phyloP scores from a whole-genome alignment of 2,329 filamentous ascomycete genomes.

The Gliomastix tumulicola region DNA sequence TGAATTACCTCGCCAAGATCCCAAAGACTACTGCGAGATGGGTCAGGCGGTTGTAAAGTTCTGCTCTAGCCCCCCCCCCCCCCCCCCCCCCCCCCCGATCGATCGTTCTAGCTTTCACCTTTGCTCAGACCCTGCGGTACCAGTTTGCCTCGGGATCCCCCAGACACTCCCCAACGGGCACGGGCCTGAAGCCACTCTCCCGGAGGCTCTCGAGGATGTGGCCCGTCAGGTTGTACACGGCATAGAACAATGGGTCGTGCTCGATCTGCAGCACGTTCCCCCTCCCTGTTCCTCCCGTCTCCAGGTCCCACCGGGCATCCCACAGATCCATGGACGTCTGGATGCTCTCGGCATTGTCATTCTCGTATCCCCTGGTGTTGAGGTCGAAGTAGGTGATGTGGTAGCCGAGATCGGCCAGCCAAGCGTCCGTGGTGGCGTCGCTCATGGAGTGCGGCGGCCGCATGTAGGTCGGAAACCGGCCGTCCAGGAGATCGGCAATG shows the following conservation, averaged over 20 bases:
- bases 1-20: too few species aligned
- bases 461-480: conserved; percentile 34
- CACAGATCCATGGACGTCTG: conserved; percentile 32
- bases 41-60: too few species aligned
- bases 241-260: conserved; percentile 40
- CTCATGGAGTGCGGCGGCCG: conserved; percentile 40
- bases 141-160: conserved; percentile 33
- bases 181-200: conserved; percentile 32
- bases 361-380: conserved; percentile 54
- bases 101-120: not conserved
- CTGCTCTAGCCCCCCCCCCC: too few species aligned
- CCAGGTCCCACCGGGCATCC: conserved; percentile 25
- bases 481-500: conserved; percentile 29
- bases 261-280: conserved; percentile 37
- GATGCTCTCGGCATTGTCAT: conserved; percentile 40
- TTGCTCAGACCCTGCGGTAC: conserved; percentile 28
- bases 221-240: conserved; percentile 32
- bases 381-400: conserved; percentile 53
- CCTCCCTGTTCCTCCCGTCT: too few species aligned
- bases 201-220: conserved; percentile 32
- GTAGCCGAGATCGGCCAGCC: conserved; percentile 41
- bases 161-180: conserved; percentile 45
- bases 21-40: too few species aligned
- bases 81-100: too few species aligned
- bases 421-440: conserved; percentile 26